Conservation (phyloP, 768 basidiomycete species). For the Leucosporidium scottii region DNA sequence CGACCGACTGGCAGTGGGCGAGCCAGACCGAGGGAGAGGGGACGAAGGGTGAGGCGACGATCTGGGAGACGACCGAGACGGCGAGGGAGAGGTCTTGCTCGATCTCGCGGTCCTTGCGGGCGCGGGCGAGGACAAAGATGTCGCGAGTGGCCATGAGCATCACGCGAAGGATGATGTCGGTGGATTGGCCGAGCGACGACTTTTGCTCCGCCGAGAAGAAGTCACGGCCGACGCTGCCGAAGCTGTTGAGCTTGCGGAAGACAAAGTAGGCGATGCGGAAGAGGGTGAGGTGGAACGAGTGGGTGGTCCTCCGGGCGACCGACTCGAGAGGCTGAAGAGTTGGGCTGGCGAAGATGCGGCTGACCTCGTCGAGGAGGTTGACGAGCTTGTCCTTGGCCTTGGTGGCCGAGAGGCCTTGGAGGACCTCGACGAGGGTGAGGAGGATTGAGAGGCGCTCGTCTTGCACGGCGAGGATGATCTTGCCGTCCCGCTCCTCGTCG, state of each 20-base stretch:
- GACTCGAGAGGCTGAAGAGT: constrained; percentile 67
- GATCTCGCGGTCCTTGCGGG: constrained; percentile 52
- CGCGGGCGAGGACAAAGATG: constrained; percentile 53
- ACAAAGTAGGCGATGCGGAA: constrained; percentile 77
- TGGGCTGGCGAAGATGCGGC: constrained; percentile 62
- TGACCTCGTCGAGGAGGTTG: constrained; percentile 56
- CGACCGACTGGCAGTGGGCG: constrained; percentile 67
- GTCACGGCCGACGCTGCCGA: constrained; percentile 48
- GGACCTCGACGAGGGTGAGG: constrained; percentile 67
- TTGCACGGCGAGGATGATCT: constrained; percentile 79
- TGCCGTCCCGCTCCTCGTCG: constrained; percentile 61
- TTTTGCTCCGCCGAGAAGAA: constrained; percentile 52
- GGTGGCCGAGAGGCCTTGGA: constrained; percentile 52
- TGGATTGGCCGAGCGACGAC: constrained; percentile 39
- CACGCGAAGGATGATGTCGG: constrained; percentile 46
- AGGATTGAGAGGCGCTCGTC: constrained; percentile 65
- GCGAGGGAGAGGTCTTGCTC: constrained; percentile 75
- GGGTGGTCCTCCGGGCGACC: constrained; percentile 57
- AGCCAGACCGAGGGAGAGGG: constrained; percentile 71
- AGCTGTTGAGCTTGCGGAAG: constrained; percentile 54
- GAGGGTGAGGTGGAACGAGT: constrained; percentile 70
- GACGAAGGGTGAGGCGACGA: constrained; percentile 61
- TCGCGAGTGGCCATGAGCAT: constrained; percentile 58
- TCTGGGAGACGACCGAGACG: constrained; percentile 75
- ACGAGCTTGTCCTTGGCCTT: constrained; percentile 47